phyloP scores from a whole-genome alignment of 139 green algal species.

The Picocystis salinarum region DNA sequence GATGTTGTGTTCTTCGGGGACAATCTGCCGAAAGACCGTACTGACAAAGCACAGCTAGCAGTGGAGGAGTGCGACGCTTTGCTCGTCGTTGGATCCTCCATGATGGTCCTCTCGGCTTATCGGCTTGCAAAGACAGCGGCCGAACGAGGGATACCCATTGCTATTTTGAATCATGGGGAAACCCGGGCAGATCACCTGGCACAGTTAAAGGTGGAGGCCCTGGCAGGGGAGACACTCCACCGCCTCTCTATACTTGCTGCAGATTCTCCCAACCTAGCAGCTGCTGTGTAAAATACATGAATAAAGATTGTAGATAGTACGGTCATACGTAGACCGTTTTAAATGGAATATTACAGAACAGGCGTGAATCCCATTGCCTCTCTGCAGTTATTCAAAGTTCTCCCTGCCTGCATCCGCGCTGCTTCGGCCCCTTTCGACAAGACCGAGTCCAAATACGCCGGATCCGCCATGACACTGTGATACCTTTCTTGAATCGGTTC shows the following conservation, averaged over 20 bases:
- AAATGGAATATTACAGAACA: too few relatives aligned
- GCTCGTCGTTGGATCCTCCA: slow-evolving; percentile 42
- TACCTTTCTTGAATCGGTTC: slow-evolving; percentile 56
- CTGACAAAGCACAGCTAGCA: slow-evolving; percentile 8
- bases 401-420: slow-evolving; percentile 33
- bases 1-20: slow-evolving; percentile 75
- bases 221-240: too few relatives aligned
- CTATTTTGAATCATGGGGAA: slow-evolving; percentile 41
- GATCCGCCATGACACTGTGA: slow-evolving; percentile 8
- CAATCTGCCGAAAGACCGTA: slow-evolving; percentile 16
- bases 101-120: slow-evolving; percentile 55
- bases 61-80: slow-evolving; percentile 18
- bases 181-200: slow-evolving; percentile 54
- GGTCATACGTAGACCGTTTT: too few relatives aligned
- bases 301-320: too few relatives aligned
- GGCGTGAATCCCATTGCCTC: slow-evolving; percentile 58
- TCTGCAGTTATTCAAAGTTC: slow-evolving; percentile 29
- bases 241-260: too few relatives aligned
- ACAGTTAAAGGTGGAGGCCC: too few relatives aligned
- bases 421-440: slow-evolving; percentile 29
- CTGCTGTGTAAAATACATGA: too few relatives aligned
- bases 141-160: slow-evolving; percentile 24
- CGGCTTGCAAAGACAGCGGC: slow-evolving; percentile 49
- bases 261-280: too few relatives aligned
- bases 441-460: slow-evolving; percentile 33